Conservation (phyloP, 768 basidiomycete genomes). For the Macrolepiota fuliginosa region DNA sequence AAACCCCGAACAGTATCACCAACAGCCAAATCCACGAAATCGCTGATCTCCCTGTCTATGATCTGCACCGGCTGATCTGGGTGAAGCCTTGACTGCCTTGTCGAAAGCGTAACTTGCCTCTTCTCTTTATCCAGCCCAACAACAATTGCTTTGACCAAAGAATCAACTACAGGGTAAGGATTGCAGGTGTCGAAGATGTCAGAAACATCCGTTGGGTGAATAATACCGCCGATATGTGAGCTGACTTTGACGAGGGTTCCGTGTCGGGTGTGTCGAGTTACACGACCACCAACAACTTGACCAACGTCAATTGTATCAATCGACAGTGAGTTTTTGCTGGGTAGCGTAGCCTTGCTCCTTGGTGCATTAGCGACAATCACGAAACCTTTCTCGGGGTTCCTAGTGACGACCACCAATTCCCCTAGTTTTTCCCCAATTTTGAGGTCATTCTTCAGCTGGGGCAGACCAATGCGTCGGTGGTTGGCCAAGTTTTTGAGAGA, state of each 20-base stretch:
- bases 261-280: conserved; percentile 66
- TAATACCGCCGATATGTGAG: conserved; percentile 64
- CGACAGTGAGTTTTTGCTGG: conserved; percentile 49
- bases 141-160: conserved; percentile 69
- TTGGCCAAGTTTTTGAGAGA: conserved; percentile 88
- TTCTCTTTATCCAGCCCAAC: conserved; percentile 64
- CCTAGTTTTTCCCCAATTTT: conserved; percentile 69
- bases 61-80: conserved; percentile 47
- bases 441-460: conserved; percentile 62
- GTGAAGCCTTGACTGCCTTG: conserved; percentile 67
- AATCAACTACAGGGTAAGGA: conserved; percentile 59
- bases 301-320: conserved; percentile 70
- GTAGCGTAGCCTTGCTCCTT: conserved; percentile 47
- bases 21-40: conserved; percentile 57
- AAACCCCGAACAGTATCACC: conserved; percentile 85
- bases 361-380: conserved; percentile 81
- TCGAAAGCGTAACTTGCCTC: conserved; percentile 76
- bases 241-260: conserved; percentile 81
- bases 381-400: conserved; percentile 81
- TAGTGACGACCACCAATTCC: conserved; percentile 85
- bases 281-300: conserved; percentile 77
- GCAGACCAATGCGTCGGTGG: conserved; percentile 59
- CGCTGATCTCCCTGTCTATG: conserved; percentile 67
- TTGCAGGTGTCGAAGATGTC: conserved; percentile 72
- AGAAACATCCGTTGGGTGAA: conserved; percentile 78